These are phyloP conservation scores for Tricladium varicosporioides DNA, from an alignment of 2,329 filamentous ascomycete species.

Conservation along the genomic window DNA sequence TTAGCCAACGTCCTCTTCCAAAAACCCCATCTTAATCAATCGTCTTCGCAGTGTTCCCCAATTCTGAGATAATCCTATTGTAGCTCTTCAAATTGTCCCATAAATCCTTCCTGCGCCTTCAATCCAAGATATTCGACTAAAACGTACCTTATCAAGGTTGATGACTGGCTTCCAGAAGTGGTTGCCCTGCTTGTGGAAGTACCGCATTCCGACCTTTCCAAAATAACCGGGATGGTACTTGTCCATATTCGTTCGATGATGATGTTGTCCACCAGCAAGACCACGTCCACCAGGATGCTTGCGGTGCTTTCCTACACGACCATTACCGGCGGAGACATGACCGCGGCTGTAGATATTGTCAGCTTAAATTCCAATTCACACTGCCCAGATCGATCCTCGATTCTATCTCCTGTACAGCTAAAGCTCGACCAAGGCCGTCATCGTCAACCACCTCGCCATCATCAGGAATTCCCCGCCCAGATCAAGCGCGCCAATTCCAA, in stretches of 20 bases:
- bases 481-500: slow-evolving; percentile 1
- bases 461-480: slow-evolving; percentile 2
- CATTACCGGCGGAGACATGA: slow-evolving; percentile 97
- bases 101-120: too few species aligned
- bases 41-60: too few species aligned
- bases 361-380: slow-evolving; percentile 23
- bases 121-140: neutral
- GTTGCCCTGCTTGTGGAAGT: slow-evolving; percentile 96
- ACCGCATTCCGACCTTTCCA: slow-evolving; percentile 92
- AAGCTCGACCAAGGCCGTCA: neutral
- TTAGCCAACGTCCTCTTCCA: slow-evolving; percentile 8
- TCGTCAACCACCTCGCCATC: neutral
- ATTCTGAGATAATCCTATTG: too few species aligned
- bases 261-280: slow-evolving; percentile 98
- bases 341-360: slow-evolving; percentile 65
- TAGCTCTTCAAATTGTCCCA: too few species aligned
- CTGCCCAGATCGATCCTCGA: neutral
- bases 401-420: neutral
- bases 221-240: slow-evolving; percentile 99
- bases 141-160: slow-evolving; percentile 93
- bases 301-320: slow-evolving; percentile 98
- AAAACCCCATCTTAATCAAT: neutral
- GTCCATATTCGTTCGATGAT: slow-evolving; percentile 90
- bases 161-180: slow-evolving; percentile 98
- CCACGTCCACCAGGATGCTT: slow-evolving; percentile 84